A percentile compares a stretch with the other conserved stretches of the same genome.
These are phyloP conservation scores for Apophysomyces variabilis DNA, from an alignment of 371 early-diverging fungal species.

Conservation along the genomic window DNA sequence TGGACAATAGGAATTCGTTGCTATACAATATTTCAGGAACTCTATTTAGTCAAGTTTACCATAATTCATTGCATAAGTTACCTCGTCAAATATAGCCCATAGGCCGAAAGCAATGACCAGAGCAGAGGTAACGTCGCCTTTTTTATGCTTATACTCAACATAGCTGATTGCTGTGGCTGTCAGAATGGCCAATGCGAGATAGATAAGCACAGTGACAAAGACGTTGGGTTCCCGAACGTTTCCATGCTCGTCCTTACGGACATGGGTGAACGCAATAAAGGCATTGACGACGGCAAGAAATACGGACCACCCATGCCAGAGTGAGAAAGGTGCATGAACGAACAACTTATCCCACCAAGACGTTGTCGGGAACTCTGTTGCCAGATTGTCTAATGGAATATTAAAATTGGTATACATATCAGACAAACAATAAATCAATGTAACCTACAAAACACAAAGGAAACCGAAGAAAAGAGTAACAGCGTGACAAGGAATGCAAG, in stretches of 20 bases:
- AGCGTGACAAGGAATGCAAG: conserved; percentile 55
- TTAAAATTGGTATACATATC: too few relatives aligned
- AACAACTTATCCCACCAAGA: conserved; percentile 59
- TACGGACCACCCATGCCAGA: conserved; percentile 76
- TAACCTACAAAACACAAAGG: conserved; percentile 54
- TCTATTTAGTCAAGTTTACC: too few relatives aligned
- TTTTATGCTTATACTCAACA: conserved; percentile 64
- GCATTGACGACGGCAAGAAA: conserved; percentile 63
- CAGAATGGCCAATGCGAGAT: conserved; percentile 60
- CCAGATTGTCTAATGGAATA: conserved; percentile 45
- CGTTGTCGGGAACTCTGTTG: conserved; percentile 46
- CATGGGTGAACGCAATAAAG: conserved; percentile 61
- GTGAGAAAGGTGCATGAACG: conserved; percentile 75
- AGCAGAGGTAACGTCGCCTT: conserved; percentile 70
- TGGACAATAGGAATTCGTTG: conserved; percentile 30
- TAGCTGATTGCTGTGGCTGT: conserved; percentile 68
- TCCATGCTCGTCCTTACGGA: conserved; percentile 27
- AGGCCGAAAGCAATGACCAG: conserved; percentile 59
- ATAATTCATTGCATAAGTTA: conserved; percentile 9
- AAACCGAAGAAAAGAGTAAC: conserved; percentile 51
- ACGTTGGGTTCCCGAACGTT: conserved; percentile 40
- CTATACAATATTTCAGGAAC: conserved; percentile 22
- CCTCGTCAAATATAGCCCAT: conserved; percentile 51
- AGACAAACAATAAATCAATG: too few relatives aligned
- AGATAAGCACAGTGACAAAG: conserved; percentile 54